phyloP scores from a whole-genome alignment of 306 rosid species.

The Quercus robur region DNA sequence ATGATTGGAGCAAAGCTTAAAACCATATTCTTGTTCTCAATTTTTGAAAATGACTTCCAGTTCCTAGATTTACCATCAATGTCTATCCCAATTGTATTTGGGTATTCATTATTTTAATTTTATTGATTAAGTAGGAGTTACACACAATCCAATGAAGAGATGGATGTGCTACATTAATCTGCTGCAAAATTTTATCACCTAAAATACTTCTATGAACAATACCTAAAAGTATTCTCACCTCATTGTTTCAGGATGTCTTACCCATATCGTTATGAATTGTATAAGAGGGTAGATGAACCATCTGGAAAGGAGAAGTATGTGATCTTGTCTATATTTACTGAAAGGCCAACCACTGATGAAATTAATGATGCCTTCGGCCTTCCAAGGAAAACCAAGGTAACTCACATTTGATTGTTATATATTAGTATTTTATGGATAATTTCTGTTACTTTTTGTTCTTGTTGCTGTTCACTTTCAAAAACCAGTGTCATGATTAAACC shows the following conservation, averaged over 20 bases:
- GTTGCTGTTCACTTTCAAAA: constrained; percentile 5
- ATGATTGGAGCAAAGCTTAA: no score
- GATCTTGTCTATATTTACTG: constrained; percentile 51
- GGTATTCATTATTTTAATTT: not conserved
- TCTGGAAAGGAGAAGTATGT: constrained; percentile 69
- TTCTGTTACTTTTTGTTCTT: not conserved
- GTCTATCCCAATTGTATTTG: not conserved
- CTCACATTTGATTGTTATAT: not conserved
- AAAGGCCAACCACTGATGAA: constrained; percentile 65
- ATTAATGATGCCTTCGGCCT: constrained; percentile 45
- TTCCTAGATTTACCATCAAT: not conserved
- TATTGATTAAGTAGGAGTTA: not conserved
- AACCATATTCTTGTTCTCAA: not conserved
- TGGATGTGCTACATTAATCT: not conserved
- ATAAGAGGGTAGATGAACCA: constrained; percentile 80
- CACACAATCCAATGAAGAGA: not conserved
- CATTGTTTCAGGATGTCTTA: constrained; percentile 48
- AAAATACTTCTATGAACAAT: not conserved
- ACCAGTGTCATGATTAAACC: constrained; percentile 1
- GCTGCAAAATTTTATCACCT: not conserved
- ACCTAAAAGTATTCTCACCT: not conserved
- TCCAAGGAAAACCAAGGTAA: constrained; percentile 72
- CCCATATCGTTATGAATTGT: constrained; percentile 71
- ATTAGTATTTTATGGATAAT: not conserved
- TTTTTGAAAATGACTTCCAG: not conserved